Base-by-base conservation (phyloP, 2,329 filamentous ascomycete genomes). In the Purpureocillium takamizusanense region DNA sequence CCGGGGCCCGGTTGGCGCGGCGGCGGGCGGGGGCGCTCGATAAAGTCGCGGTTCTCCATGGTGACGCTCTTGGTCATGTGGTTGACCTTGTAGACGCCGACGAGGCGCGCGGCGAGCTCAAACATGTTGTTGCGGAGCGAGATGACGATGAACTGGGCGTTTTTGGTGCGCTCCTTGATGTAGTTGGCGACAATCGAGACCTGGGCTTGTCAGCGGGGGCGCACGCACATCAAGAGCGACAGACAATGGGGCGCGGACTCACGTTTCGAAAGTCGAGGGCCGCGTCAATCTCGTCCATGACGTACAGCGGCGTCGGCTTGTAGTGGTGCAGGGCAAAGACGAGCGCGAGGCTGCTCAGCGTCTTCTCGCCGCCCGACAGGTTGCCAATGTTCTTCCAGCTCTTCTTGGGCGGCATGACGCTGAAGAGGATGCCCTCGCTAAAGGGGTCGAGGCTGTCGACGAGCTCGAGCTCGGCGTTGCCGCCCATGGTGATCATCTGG, bases 401-500 rank as follows among this genome's bases (percentile, higher is more conserved):
- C 75, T 98, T 98, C 77, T 98, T 98, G 11, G 92, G 92, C 36
- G 92, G 94, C 92, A 98, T 98, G 48, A 98, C 94, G 40, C 83
- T 90, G 69, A 98, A 98, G 35, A 95, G 61, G 45, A 98, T 97
- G 18, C 92, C 92, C 62, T 98, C 92, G 7, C 85, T 88, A 69
- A 98, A 98, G 0, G 92, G 92, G 59, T 98, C 94, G 3, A 98
- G 70, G 14, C 83, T 90, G 66, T 98, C 92, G 31, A 98, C 92
- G 17, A 98, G 79, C 61, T 98, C 94, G 11, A 98, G 76, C 65
- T 98, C 92, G 0, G 92, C 92, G 53, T 98, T 98, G 40, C 92
- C 92, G 44, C 92, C 92, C 88, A 98, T 97, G 16, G 92, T 98
- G 59, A 98, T 98, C 89, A 98, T 95, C 60, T 98, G 92, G 66